These are phyloP conservation scores for Solanum commersonii DNA, from an alignment of 257 asterid species.

Conservation along the genomic window DNA sequence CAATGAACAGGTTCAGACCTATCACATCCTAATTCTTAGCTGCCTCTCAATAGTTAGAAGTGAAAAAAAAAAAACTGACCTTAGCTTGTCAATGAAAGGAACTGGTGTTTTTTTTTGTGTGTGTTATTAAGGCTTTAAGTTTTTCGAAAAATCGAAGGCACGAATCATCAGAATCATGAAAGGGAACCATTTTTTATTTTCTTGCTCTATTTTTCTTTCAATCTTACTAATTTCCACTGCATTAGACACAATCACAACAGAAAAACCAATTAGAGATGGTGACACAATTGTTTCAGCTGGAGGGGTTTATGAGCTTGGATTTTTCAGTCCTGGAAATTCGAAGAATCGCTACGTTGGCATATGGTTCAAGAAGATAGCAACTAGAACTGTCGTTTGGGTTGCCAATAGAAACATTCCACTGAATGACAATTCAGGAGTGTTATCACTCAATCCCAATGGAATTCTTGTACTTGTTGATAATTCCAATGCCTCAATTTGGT, in stretches of 20 bases:
- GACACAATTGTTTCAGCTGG: background rate
- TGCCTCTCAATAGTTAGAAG: background rate
- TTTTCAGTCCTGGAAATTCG: background rate
- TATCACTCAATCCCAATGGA: constrained; percentile 1
- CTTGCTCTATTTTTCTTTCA: background rate
- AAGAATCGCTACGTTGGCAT: background rate
- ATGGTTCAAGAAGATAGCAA: background rate
- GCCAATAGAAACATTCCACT: constrained; percentile 8
- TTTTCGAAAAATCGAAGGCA: background rate
- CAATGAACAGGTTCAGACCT: background rate
- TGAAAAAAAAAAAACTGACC: background rate
- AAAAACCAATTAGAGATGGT: background rate
- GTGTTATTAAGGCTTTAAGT: background rate
- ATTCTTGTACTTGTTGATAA: background rate
- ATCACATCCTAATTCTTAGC: background rate
- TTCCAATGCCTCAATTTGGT: background rate
- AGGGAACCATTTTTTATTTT: background rate
- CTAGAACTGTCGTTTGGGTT: constrained; percentile 5
- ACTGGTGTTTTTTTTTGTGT: background rate
- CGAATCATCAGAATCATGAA: background rate
- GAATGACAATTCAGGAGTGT: background rate
- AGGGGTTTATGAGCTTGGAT: background rate
- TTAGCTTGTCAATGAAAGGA: background rate
- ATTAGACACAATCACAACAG: background rate
- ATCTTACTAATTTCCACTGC: background rate